phyloP scores from a whole-genome alignment of 2,329 filamentous ascomycete genomes.

The Chaetomium globosum region DNA sequence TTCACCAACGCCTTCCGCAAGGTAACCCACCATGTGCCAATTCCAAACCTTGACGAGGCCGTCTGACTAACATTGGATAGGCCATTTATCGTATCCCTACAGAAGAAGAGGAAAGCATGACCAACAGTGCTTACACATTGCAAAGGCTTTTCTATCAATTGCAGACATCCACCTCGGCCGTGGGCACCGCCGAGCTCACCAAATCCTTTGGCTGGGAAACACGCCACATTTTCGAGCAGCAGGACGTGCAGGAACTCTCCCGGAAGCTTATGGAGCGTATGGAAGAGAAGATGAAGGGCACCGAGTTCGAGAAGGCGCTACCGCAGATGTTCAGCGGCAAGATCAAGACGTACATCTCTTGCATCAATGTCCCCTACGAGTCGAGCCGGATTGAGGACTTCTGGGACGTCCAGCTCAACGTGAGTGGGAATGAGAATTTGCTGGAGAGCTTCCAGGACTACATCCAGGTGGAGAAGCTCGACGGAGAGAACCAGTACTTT shows the following conservation, averaged over 20 bases:
- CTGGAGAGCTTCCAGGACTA: constrained; percentile 96
- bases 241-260: constrained; percentile 96
- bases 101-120: constrained; percentile 74
- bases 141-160: constrained; percentile 94
- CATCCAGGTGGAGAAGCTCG: constrained; percentile 92
- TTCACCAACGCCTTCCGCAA: constrained; percentile 94
- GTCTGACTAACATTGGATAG: constrained; percentile 48
- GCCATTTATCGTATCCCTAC: constrained; percentile 98
- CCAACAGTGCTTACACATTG: constrained; percentile 89
- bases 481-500: constrained; percentile 98
- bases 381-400: constrained; percentile 95
- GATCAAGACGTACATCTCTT: constrained; percentile 97
- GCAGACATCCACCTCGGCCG: constrained; percentile 80
- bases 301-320: constrained; percentile 83
- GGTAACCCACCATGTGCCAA: constrained; percentile 49
- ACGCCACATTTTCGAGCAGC: constrained; percentile 95
- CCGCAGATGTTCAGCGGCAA: constrained; percentile 94
- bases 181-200: constrained; percentile 89
- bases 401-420: constrained; percentile 98
- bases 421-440: constrained; percentile 88
- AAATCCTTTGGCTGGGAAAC: constrained; percentile 99
- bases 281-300: constrained; percentile 98
- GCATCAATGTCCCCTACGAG: constrained; percentile 97
- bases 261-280: constrained; percentile 96
- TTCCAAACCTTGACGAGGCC: constrained; percentile 13